Evolutionary conservation across 768 basidiomycete species (phyloP).

Genomic region (Russula olivacea): DNA sequence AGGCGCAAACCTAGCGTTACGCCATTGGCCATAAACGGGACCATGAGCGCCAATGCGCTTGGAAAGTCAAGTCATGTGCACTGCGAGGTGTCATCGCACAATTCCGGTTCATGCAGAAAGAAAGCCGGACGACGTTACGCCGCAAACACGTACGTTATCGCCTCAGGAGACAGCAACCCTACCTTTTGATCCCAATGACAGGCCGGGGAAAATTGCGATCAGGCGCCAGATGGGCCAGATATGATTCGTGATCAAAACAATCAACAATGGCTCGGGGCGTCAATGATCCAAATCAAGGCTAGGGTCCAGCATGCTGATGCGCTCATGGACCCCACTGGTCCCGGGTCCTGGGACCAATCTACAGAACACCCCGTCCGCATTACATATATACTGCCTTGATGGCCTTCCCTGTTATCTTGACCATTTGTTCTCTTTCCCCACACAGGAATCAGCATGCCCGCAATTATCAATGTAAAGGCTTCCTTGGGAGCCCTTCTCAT

Average conservation of each 20-base stretch:
- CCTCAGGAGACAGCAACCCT: not conserved
- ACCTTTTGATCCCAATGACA: not conserved
- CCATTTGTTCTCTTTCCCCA: not conserved
- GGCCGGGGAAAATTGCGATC: too few species aligned
- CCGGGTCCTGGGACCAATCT: not conserved
- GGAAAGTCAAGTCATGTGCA: not conserved
- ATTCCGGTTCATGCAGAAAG: not conserved
- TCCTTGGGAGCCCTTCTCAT: constrained; percentile 20
- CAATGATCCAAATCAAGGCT: not conserved
- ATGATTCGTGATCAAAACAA: not conserved
- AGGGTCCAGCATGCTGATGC: not conserved
- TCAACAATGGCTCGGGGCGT: too few species aligned
- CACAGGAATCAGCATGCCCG: constrained; percentile 13
- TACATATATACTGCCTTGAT: not conserved
- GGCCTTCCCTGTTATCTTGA: not conserved
- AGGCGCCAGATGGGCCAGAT: not conserved
- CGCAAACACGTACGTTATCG: not conserved
- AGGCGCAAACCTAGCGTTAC: not conserved
- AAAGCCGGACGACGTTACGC: not conserved
- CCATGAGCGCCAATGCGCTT: not conserved
- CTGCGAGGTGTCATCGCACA: not conserved
- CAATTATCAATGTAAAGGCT: not conserved
- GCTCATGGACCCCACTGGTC: not conserved
- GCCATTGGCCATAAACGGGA: not conserved
- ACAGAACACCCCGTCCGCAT: not conserved